phyloP scores from a whole-genome alignment of 2,329 filamentous ascomycete species.

The Cercospora beticola region DNA sequence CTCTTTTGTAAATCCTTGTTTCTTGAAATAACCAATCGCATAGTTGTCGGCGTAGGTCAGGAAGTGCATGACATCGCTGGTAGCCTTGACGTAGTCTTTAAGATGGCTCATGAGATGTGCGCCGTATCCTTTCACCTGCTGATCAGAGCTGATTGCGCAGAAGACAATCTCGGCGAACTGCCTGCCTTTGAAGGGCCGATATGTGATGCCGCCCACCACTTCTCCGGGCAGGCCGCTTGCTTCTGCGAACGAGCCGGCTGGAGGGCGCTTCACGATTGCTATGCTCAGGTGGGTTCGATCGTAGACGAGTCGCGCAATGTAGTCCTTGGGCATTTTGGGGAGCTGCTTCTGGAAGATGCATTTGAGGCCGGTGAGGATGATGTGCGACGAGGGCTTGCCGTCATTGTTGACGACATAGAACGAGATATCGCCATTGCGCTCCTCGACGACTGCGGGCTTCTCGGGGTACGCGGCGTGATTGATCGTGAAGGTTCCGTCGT shows the following conservation, averaged over 20 bases:
- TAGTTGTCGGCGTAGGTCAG: slow-evolving; percentile 98
- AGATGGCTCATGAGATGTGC: slow-evolving; percentile 97
- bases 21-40: slow-evolving; percentile 98
- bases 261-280: slow-evolving; percentile 92
- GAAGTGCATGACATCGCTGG: slow-evolving; percentile 96
- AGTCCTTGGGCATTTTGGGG: slow-evolving; percentile 99
- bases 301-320: slow-evolving; percentile 95
- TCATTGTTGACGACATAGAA: slow-evolving; percentile 99
- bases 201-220: slow-evolving; percentile 79
- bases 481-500: slow-evolving; percentile 30
- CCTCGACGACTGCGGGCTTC: slow-evolving; percentile 91
- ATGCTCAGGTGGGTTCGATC: slow-evolving; percentile 95
- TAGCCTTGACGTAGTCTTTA: slow-evolving; percentile 97
- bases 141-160: slow-evolving; percentile 94
- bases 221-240: slow-evolving; percentile 35
- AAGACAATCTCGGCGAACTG: slow-evolving; percentile 98
- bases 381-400: slow-evolving; percentile 78
- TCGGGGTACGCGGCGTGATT: slow-evolving; percentile 71
- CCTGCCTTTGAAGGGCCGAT: slow-evolving; percentile 86
- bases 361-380: slow-evolving; percentile 92
- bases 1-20: slow-evolving; percentile 98
- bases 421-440: slow-evolving; percentile 90
- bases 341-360: slow-evolving; percentile 98
- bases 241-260: slow-evolving; percentile 45
- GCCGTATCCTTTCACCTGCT: slow-evolving; percentile 98